Evolutionary conservation across 2,329 filamentous ascomycete genomes (phyloP), one percentile per base, ranked within the genome.

Genomic region (Gyromitra esculenta): DNA sequence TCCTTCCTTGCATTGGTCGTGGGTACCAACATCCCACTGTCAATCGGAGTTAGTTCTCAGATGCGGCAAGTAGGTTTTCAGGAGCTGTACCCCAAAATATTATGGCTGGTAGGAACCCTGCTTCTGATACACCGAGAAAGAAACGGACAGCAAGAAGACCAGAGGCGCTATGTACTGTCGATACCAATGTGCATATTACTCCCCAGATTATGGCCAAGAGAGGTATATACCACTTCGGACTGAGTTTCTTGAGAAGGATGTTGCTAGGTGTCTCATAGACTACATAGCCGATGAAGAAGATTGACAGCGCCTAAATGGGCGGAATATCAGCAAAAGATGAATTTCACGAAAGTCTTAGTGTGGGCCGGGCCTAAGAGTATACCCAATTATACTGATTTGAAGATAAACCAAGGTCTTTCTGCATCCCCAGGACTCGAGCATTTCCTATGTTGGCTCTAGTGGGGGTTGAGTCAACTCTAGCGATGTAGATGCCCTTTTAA

Each of bases 11-110:
- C 66, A 72, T 59, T 25, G 73, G 52, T 4, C 66, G 41, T 4
- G 66, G 59, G 13, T 71, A 72, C 59, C 59, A 72, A 37, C 66
- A 75, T n/a, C 66, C 66, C 31, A 60, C 66, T 65, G 21, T 37
- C 37, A 7, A 56, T 64, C 13, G 35, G 35, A 65, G 25, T 45
- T 31, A 39, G 65, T 13, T 18, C 31, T 39, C 35, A 15, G 1
- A 45, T 1, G 13, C n/a, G 9, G 39, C 25, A 5, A 25, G 35
- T 25, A 25, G 15, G 13, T 9, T 11, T n/a, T 6, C n/a, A 18
- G 15, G 13, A 15, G 18, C 25, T 45, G 6, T 45, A 72, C 59
- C 48, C 66, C 57, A 72, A 25, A 59, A 60, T 4, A 71, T 72
- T 11, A 64, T 54, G 52, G 45, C 59, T 3, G 67, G 66, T 9